These are phyloP conservation scores for Gaultheria prostrata DNA, from an alignment of 148 eudicot genomes.

Conservation along the genomic window DNA sequence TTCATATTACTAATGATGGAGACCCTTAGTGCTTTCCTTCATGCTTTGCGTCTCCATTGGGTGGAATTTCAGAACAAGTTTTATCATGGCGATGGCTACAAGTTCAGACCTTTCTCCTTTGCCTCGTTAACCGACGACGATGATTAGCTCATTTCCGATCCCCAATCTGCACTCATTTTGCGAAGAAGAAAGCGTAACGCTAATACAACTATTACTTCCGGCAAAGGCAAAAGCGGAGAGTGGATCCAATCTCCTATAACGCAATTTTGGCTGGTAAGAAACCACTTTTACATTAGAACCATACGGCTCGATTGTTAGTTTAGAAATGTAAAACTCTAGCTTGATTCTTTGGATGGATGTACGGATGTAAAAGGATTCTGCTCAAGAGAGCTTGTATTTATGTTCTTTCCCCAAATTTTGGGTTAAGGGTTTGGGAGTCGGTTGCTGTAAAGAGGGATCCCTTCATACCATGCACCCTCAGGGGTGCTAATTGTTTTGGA, in stretches of 20 bases:
- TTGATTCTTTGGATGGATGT: slow-evolving; percentile 4
- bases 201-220: neutral
- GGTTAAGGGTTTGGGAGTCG: neutral
- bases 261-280: slow-evolving; percentile 10
- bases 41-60: slow-evolving; percentile 99
- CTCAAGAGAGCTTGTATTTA: neutral
- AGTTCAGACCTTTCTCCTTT: slow-evolving; percentile 87
- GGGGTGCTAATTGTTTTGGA: neutral
- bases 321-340: slow-evolving; percentile 19
- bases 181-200: slow-evolving; percentile 6
- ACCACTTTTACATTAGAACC: neutral
- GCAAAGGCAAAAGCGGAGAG: neutral
- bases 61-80: slow-evolving; percentile 95
- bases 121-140: slow-evolving; percentile 71
- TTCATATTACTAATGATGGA: slow-evolving; percentile 96
- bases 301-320: slow-evolving; percentile 8
- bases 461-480: too few species aligned
- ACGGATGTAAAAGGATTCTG: slow-evolving; percentile 3
- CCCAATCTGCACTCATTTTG: slow-evolving; percentile 4
- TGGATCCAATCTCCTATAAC: neutral
- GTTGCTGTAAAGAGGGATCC: slow-evolving; percentile 13
- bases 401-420: neutral
- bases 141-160: slow-evolving; percentile 34
- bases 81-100: slow-evolving; percentile 91
- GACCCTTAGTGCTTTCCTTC: slow-evolving; percentile 92